Conservation (phyloP, 805 yeast genomes). For the Yamadazyma nakazawae region DNA sequence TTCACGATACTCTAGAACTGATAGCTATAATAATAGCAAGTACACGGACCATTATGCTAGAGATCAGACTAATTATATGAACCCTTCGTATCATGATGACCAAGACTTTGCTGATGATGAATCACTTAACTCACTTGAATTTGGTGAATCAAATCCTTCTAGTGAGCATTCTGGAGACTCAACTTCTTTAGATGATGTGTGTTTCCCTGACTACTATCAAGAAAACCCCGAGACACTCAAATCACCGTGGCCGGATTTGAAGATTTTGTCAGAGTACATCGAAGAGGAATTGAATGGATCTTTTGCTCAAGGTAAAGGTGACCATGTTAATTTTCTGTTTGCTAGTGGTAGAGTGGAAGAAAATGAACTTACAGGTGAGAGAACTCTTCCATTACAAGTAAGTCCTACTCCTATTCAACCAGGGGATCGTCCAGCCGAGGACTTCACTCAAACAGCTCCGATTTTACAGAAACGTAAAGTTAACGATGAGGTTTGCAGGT, state of each 20-base stretch:
- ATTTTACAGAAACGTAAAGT: slow-evolving; percentile 20
- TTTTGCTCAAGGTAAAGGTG: neutral
- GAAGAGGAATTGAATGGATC: slow-evolving; percentile 2
- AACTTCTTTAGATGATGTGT: slow-evolving; percentile 87
- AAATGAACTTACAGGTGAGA: slow-evolving; percentile 23
- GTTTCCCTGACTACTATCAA: slow-evolving; percentile 72
- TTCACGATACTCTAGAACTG: neutral
- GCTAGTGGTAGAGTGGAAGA: slow-evolving; percentile 28
- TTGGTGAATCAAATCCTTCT: slow-evolving; percentile 60
- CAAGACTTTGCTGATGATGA: slow-evolving; percentile 13
- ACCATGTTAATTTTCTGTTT: slow-evolving; percentile 12
- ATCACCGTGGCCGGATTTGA: slow-evolving; percentile 77
- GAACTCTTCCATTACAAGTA: slow-evolving; percentile 50
- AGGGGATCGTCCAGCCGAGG: slow-evolving; percentile 48
- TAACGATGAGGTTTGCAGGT: slow-evolving; percentile 49
- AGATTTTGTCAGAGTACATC: slow-evolving; percentile 65
- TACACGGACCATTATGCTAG: slow-evolving; percentile 33
- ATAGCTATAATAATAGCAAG: neutral
- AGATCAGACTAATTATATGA: slow-evolving; percentile 21
- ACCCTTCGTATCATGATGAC: slow-evolving; percentile 3
- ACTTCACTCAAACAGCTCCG: slow-evolving; percentile 21
- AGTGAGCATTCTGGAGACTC: slow-evolving; percentile 59
- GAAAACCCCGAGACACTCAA: slow-evolving; percentile 20
- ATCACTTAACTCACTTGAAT: slow-evolving; percentile 32
- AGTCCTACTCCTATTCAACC: slow-evolving; percentile 77